Percentiles rank a stretch among this genome's conserved stretches.
These are phyloP conservation scores for Penicillium corylophilum DNA, from an alignment of 2,329 filamentous ascomycete species.

Conservation along the genomic window DNA sequence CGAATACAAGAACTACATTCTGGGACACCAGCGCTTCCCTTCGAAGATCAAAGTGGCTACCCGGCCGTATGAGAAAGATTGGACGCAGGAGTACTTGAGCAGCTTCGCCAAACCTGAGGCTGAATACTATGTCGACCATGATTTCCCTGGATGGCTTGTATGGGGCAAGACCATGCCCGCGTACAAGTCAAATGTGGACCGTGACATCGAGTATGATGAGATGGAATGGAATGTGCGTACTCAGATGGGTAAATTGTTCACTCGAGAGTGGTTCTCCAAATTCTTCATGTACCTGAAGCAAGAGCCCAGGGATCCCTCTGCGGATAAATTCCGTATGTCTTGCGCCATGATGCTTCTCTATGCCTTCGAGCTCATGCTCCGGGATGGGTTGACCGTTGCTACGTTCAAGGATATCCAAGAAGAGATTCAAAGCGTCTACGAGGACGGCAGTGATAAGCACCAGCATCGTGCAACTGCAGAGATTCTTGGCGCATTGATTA, in stretches of 20 bases:
- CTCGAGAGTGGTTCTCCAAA: conserved; percentile 78
- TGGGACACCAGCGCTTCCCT: conserved; percentile 73
- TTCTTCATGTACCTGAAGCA: conserved; percentile 95
- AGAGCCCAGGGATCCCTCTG: conserved; percentile 77
- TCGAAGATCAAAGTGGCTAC: conserved; percentile 76
- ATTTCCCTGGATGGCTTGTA: conserved; percentile 93
- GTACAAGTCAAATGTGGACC: conserved; percentile 67
- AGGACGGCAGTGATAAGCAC: conserved; percentile 93
- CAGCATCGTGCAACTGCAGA: conserved; percentile 95
- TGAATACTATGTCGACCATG: conserved; percentile 86
- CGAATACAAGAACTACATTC: conserved; percentile 80
- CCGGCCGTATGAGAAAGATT: conserved; percentile 69
- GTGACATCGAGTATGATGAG: conserved; percentile 74
- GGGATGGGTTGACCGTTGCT: conserved; percentile 68
- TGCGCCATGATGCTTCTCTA: conserved; percentile 85
- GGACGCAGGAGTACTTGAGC: conserved; percentile 75
- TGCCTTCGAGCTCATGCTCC: conserved; percentile 82
- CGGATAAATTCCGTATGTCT: conserved; percentile 86
- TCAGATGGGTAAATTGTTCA: conserved; percentile 77
- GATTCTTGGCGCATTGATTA: conserved; percentile 82
- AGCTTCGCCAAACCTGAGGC: conserved; percentile 74
- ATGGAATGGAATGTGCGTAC: conserved; percentile 70
- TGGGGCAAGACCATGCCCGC: conserved; percentile 88
- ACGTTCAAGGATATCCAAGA: conserved; percentile 88
- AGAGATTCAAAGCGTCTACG: conserved; percentile 73